Conservation (phyloP, 176 grass and related monocot genomes). For the Aegilops sharonensis region DNA sequence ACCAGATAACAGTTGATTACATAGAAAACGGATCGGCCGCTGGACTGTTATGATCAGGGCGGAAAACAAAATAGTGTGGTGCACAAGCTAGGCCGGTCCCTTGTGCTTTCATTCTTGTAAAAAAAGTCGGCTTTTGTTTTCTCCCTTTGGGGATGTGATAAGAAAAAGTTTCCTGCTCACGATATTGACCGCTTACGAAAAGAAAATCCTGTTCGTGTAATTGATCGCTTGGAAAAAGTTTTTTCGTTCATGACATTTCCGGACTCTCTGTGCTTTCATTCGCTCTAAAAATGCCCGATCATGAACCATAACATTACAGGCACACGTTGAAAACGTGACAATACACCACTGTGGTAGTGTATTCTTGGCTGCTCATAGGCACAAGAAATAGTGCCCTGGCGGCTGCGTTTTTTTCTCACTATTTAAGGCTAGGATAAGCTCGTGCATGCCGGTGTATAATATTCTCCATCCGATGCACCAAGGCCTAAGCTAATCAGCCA, state of each 20-base stretch:
- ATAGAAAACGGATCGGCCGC: neutral
- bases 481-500: neutral
- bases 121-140: neutral
- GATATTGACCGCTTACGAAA: neutral
- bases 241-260: neutral
- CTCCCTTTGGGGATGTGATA: neutral
- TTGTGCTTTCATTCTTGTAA: neutral
- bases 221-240: neutral
- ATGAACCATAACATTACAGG: neutral
- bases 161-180: neutral
- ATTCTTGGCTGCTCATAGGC: neutral
- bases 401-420: neutral
- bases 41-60: neutral
- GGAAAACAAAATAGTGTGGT: neutral
- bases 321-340: neutral
- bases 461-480: no score
- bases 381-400: neutral
- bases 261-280: neutral
- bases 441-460: neutral
- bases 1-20: neutral
- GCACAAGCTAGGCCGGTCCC: neutral
- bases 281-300: neutral
- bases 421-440: neutral
- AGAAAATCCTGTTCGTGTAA: neutral
- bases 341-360: no score